Percentiles rank a stretch among this genome's conserved stretches.
phyloP scores from a whole-genome alignment of 768 basidiomycete species.

The Gloeostereum incarnatum region DNA sequence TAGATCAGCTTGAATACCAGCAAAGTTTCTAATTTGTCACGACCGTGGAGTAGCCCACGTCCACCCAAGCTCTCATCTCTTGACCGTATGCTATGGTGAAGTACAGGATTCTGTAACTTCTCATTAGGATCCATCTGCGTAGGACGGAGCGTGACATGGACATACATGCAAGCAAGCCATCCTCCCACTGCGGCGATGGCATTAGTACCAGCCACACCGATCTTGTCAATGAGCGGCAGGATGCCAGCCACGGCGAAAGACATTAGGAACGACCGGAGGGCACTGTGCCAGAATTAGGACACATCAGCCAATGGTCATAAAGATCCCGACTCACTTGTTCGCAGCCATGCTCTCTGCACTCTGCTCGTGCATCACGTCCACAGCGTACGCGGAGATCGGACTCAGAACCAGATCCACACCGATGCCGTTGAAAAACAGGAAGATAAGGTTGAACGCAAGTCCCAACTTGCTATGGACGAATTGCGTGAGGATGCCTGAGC shows the following conservation, averaged over 20 bases:
- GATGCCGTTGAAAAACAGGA: slow-evolving; percentile 31
- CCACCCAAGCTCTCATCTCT: slow-evolving; percentile 3
- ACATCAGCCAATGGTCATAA: background rate
- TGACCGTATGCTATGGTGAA: slow-evolving; percentile 6
- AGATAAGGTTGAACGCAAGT: slow-evolving; percentile 16
- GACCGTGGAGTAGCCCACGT: slow-evolving; percentile 4
- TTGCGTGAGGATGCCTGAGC: slow-evolving; percentile 38
- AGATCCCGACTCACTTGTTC: slow-evolving; percentile 17
- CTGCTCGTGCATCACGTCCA: slow-evolving; percentile 29
- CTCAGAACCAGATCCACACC: slow-evolving; percentile 33
- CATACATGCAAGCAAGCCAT: slow-evolving; percentile 11
- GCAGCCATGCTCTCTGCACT: slow-evolving; percentile 34
- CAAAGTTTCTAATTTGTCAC: slow-evolving; percentile 2
- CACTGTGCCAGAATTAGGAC: background rate
- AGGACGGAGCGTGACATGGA: background rate
- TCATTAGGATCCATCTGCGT: background rate
- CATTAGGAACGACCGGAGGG: background rate
- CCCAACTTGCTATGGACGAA: slow-evolving; percentile 43
- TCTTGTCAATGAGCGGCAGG: background rate
- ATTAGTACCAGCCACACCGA: slow-evolving; percentile 10
- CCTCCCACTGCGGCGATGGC: slow-evolving; percentile 8
- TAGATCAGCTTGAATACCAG: too few relatives aligned
- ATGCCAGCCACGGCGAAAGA: background rate
- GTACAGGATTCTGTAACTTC: slow-evolving; percentile 3
- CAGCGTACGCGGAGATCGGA: slow-evolving; percentile 26